Evolutionary conservation across 768 basidiomycete species (phyloP).

Genomic region (Pulveroboletus ravenelii): DNA sequence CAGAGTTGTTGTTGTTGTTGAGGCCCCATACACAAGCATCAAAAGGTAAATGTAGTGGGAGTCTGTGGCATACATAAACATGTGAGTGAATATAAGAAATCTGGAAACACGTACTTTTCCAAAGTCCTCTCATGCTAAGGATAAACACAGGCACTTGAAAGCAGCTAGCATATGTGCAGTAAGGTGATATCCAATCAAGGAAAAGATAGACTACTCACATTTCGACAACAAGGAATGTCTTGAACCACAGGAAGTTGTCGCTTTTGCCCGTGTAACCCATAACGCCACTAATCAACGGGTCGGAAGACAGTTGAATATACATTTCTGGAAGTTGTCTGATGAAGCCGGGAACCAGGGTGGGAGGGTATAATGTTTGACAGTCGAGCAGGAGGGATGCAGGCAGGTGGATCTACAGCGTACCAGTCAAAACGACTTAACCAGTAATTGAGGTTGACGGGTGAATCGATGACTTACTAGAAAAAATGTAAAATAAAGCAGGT

Average conservation of each 20-base stretch:
- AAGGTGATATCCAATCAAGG: background rate
- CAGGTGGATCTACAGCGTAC: slow-evolving; percentile 50
- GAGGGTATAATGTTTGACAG: slow-evolving; percentile 61
- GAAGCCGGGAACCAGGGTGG: slow-evolving; percentile 43
- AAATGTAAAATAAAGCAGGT: slow-evolving; percentile 66
- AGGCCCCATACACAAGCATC: slow-evolving; percentile 70
- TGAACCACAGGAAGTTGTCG: slow-evolving; percentile 53
- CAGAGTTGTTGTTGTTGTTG: slow-evolving; percentile 71
- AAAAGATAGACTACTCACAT: slow-evolving; percentile 36
- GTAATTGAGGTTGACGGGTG: background rate
- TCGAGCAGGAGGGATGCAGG: slow-evolving; percentile 68
- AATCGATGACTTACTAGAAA: slow-evolving; percentile 47
- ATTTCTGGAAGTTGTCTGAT: slow-evolving; percentile 41
- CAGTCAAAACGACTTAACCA: background rate
- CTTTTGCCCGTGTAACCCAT: slow-evolving; percentile 38
- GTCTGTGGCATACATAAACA: slow-evolving; percentile 32
- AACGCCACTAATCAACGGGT: slow-evolving; percentile 59
- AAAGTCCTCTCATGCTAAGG: slow-evolving; percentile 58
- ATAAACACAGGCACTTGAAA: slow-evolving; percentile 79
- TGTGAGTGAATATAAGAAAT: background rate
- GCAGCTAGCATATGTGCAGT: slow-evolving; percentile 25
- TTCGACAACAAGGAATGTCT: slow-evolving; percentile 58
- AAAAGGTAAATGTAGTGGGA: slow-evolving; percentile 53
- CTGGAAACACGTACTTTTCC: slow-evolving; percentile 38
- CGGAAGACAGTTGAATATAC: slow-evolving; percentile 57